These are phyloP conservation scores for Boechera divaricarpa DNA, from an alignment of 345 rosid genomes.

Conservation along the genomic window DNA sequence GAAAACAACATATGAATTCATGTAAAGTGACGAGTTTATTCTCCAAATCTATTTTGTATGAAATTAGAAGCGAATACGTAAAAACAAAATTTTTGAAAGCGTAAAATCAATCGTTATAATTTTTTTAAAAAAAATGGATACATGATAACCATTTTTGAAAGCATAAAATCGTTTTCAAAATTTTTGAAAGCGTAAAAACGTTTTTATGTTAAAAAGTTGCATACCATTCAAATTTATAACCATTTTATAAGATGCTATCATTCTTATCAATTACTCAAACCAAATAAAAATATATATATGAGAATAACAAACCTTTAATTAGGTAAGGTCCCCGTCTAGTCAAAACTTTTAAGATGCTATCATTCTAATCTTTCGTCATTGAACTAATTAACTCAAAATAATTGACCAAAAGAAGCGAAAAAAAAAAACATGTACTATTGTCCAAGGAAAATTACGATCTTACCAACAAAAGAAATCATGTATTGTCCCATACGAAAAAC, in stretches of 20 bases:
- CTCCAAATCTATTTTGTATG: background rate
- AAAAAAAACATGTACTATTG: too few species aligned
- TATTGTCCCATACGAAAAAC: constrained; percentile 16
- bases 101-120: too few species aligned
- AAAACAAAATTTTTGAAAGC: background rate
- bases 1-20: background rate
- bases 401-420: background rate
- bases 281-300: too few species aligned
- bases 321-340: constrained; percentile 8
- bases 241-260: too few species aligned
- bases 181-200: too few species aligned
- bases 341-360: too few species aligned
- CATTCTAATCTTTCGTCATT: background rate
- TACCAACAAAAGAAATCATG: constrained; percentile 6
- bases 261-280: too few species aligned
- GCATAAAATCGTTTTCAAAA: too few species aligned
- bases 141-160: too few species aligned
- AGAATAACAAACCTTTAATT: background rate
- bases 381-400: background rate
- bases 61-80: background rate
- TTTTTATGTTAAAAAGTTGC: too few species aligned
- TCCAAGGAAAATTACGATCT: background rate
- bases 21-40: background rate
- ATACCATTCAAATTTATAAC: too few species aligned
- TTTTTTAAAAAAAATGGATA: too few species aligned